Conservation (phyloP, 129 eudicot species). For the Flaveria sonorensis region DNA sequence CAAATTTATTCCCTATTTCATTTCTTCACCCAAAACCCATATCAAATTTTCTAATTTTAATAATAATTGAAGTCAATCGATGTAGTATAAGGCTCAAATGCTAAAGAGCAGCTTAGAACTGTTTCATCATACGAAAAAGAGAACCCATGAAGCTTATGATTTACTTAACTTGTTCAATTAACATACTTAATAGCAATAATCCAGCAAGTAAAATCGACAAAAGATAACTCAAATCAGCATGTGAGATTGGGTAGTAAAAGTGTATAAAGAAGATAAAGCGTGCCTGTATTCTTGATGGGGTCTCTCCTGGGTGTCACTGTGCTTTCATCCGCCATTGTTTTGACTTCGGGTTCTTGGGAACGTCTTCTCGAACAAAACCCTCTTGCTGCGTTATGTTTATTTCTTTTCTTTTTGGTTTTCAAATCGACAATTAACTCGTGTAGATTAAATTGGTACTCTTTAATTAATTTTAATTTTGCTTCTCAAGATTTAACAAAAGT, state of each 20-base stretch:
- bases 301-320: slow-evolving; percentile 60
- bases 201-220: not conserved
- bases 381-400: not conserved
- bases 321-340: slow-evolving; percentile 72
- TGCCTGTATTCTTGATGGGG: slow-evolving; percentile 75
- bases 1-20: not conserved
- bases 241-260: slow-evolving; percentile 16
- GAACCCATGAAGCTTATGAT: not conserved
- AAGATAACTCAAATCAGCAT: not conserved
- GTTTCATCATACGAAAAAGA: not conserved
- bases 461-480: too few relatives aligned
- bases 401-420: not conserved
- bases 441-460: too few relatives aligned
- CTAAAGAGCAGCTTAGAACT: not conserved
- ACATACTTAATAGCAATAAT: not conserved
- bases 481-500: too few relatives aligned
- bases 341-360: slow-evolving; percentile 19
- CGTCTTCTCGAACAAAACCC: slow-evolving; percentile 24
- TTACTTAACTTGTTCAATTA: not conserved
- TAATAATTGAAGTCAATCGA: not conserved
- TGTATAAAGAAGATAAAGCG: slow-evolving; percentile 6
- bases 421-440: not conserved
- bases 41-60: not conserved
- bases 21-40: not conserved
- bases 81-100: not conserved